These are phyloP conservation scores for Heracleum sosnowskyi DNA, from an alignment of 129 eudicot species.

Conservation along the genomic window DNA sequence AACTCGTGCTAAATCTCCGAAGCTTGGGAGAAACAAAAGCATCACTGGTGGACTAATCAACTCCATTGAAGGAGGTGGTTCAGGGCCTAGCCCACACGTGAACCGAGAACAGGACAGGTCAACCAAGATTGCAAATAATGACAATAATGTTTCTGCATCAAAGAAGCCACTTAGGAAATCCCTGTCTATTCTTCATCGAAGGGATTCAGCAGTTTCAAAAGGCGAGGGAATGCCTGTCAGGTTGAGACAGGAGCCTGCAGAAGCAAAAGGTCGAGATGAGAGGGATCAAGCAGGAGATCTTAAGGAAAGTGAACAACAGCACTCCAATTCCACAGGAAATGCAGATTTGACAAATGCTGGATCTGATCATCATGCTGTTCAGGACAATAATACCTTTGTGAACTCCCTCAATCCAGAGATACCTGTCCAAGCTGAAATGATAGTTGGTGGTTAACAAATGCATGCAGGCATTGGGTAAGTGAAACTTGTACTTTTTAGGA, in stretches of 20 bases:
- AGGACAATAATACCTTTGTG: constrained; percentile 10
- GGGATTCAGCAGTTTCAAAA: constrained; percentile 14
- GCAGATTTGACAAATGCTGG: constrained; percentile 14
- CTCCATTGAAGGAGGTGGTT: constrained; percentile 28
- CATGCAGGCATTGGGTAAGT: neutral
- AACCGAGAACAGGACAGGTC: constrained; percentile 13
- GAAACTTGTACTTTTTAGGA: constrained; percentile 20
- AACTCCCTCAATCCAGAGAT: constrained; percentile 23
- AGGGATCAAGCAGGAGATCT: constrained; percentile 19
- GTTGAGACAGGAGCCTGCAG: constrained; percentile 28
- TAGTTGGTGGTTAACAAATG: constrained; percentile 33
- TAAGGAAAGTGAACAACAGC: constrained; percentile 22
- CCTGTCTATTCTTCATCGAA: constrained; percentile 18
- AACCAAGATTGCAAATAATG: constrained; percentile 23
- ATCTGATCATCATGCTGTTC: constrained; percentile 7
- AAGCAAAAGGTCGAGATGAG: constrained; percentile 21
- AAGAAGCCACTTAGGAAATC: constrained; percentile 46
- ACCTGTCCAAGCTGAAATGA: constrained; percentile 21
- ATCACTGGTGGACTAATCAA: constrained; percentile 12
- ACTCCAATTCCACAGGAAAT: constrained; percentile 12
- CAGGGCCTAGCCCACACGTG: constrained; percentile 24
- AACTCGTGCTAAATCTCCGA: constrained; percentile 77
- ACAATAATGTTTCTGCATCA: constrained; percentile 19
- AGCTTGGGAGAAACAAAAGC: constrained; percentile 69
- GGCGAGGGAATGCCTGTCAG: constrained; percentile 33